These are phyloP conservation scores for Fomitopsis palustris DNA, from an alignment of 1,284 basidiomycete genomes.

Conservation along the genomic window DNA sequence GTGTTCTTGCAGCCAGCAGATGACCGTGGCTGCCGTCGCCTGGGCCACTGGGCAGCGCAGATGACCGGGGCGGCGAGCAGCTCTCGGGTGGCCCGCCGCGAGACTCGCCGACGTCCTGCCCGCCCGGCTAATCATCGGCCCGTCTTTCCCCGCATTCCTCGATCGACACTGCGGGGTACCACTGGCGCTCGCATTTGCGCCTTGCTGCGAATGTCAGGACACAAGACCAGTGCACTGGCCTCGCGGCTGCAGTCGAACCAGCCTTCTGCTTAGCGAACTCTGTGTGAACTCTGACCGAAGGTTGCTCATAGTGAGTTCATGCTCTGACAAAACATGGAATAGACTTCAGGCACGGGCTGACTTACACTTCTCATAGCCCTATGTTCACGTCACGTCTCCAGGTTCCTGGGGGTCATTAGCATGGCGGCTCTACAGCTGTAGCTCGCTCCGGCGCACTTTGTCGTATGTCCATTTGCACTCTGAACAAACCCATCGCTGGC, in stretches of 20 bases:
- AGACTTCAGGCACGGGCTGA: neutral
- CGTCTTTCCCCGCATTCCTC: conserved; percentile 6
- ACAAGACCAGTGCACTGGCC: too few relatives aligned
- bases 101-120: neutral
- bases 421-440: too few relatives aligned
- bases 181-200: neutral
- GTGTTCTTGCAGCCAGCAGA: neutral
- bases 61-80: neutral
- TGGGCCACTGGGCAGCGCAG: neutral
- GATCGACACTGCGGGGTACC: neutral
- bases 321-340: too few relatives aligned
- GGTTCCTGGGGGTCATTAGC: too few relatives aligned
- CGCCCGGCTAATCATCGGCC: neutral
- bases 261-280: conserved; percentile 7
- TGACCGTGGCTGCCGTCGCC: neutral
- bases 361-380: neutral
- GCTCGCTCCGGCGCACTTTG: too few relatives aligned
- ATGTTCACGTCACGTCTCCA: neutral
- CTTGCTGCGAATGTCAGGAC: too few relatives aligned
- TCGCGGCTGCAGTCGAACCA: neutral
- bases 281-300: too few relatives aligned
- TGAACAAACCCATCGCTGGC: too few relatives aligned
- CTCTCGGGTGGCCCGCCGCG: neutral
- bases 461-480: too few relatives aligned
- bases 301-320: too few relatives aligned